These are phyloP conservation scores for Erysimum cheiri DNA, from an alignment of 441 rosid genomes.

Conservation along the genomic window DNA sequence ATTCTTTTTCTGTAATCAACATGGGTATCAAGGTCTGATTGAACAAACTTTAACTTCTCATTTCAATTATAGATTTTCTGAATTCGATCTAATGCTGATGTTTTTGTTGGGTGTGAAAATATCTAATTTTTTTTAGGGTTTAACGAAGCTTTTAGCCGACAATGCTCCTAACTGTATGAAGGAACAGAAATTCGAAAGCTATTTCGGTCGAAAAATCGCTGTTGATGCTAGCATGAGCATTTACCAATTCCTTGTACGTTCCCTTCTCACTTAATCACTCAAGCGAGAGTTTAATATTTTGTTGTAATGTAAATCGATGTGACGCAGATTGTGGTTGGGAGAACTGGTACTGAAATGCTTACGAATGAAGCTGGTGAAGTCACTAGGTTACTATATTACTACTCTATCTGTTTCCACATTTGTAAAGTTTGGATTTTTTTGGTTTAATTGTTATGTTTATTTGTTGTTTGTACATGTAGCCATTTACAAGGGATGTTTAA, in stretches of 20 bases:
- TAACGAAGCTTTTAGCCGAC: constrained; percentile 92
- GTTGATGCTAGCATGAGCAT: constrained; percentile 98
- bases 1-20: constrained; percentile 11
- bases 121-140: constrained; percentile 56
- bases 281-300: not conserved
- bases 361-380: constrained; percentile 97
- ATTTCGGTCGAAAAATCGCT: constrained; percentile 84
- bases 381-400: constrained; percentile 63
- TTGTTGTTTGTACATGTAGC: constrained; percentile 46
- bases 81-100: constrained; percentile 20
- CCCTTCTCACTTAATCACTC: not conserved
- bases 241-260: constrained; percentile 77
- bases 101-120: not conserved
- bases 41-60: not conserved
- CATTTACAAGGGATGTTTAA: constrained; percentile 96
- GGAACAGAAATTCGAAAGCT: constrained; percentile 87
- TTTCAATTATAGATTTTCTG: not conserved
- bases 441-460: not conserved
- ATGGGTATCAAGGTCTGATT: constrained; percentile 73
- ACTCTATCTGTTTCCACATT: not conserved
- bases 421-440: not conserved
- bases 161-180: constrained; percentile 87
- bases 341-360: constrained; percentile 89
- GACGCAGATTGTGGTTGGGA: constrained; percentile 89
- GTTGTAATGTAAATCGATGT: constrained; percentile 8